A percentile compares a stretch with the other conserved stretches of the same genome.
Conservation (phyloP, 208 protist genomes). For the Trichomonas vaginalis region DNA sequence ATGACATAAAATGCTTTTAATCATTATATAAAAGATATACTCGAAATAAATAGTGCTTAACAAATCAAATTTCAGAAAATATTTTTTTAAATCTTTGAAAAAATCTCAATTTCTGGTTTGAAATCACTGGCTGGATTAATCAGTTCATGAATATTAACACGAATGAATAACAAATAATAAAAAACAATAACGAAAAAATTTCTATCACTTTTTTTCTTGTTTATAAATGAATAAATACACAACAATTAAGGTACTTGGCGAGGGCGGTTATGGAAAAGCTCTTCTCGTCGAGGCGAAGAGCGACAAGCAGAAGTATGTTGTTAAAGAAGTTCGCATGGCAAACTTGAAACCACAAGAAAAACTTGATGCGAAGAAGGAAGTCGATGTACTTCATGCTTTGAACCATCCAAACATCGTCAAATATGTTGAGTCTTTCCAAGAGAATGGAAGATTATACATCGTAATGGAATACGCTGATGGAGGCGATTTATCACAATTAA, state of each 20-base stretch:
- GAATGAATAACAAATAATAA: neutral
- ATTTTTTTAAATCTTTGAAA: too few relatives aligned
- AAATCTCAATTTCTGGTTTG: too few relatives aligned
- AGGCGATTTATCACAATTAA: neutral
- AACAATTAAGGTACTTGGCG: conserved; percentile 19
- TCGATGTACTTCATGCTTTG: neutral
- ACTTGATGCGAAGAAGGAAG: conserved; percentile 17
- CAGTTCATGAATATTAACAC: neutral
- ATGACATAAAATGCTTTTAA: too few relatives aligned
- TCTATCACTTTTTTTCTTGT: neutral
- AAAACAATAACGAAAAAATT: neutral
- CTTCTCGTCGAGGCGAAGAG: neutral
- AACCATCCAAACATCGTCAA: conserved; percentile 12
- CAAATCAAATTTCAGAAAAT: too few relatives aligned
- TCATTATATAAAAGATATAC: too few relatives aligned
- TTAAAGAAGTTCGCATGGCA: conserved; percentile 13
- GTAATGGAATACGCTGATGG: neutral
- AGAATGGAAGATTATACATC: neutral
- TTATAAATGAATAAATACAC: conserved; percentile 19
- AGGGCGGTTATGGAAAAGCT: conserved; percentile 24
- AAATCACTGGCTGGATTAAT: too few relatives aligned
- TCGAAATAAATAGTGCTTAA: too few relatives aligned
- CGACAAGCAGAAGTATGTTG: neutral
- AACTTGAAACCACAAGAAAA: neutral
- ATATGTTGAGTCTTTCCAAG: neutral